Conservation (phyloP, 169 alveolate genomes). For the Miamiensis avidus region DNA sequence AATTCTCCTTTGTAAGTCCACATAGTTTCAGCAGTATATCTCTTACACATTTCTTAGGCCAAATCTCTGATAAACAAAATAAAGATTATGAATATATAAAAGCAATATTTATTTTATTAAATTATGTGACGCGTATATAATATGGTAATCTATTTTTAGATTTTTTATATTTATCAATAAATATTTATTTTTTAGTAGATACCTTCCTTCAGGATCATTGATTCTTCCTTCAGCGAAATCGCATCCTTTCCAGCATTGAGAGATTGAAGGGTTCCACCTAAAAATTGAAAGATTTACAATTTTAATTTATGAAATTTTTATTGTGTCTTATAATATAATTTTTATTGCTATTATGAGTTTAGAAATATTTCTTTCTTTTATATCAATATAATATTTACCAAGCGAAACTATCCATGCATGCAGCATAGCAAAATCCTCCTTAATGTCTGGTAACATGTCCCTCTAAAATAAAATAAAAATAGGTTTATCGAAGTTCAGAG, state of each 20-base stretch:
- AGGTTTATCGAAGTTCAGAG: too few relatives aligned
- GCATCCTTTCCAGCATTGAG: slow-evolving; percentile 72
- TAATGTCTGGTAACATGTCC: slow-evolving; percentile 56
- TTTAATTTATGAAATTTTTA: too few relatives aligned
- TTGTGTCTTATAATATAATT: too few relatives aligned
- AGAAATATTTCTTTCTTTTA: too few relatives aligned
- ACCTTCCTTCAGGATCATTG: slow-evolving; percentile 55
- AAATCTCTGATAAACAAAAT: slow-evolving; percentile 35
- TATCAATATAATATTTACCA: slow-evolving; percentile 50
- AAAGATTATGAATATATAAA: neutral
- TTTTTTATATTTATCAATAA: neutral
- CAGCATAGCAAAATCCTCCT: slow-evolving; percentile 77
- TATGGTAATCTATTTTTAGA: neutral
- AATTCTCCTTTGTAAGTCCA: slow-evolving; percentile 53
- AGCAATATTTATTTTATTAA: neutral
- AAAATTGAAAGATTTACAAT: neutral
- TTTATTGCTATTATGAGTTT: too few relatives aligned
- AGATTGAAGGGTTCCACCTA: slow-evolving; percentile 60
- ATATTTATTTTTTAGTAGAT: neutral
- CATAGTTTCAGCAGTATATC: slow-evolving; percentile 55
- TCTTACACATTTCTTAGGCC: slow-evolving; percentile 75
- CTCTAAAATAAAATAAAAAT: too few relatives aligned
- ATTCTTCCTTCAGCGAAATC: slow-evolving; percentile 69
- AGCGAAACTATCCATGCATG: slow-evolving; percentile 68
- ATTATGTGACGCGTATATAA: neutral